These are phyloP conservation scores for Ceratocystis alfenasii DNA, from an alignment of 2,329 filamentous ascomycete species.

Conservation along the genomic window DNA sequence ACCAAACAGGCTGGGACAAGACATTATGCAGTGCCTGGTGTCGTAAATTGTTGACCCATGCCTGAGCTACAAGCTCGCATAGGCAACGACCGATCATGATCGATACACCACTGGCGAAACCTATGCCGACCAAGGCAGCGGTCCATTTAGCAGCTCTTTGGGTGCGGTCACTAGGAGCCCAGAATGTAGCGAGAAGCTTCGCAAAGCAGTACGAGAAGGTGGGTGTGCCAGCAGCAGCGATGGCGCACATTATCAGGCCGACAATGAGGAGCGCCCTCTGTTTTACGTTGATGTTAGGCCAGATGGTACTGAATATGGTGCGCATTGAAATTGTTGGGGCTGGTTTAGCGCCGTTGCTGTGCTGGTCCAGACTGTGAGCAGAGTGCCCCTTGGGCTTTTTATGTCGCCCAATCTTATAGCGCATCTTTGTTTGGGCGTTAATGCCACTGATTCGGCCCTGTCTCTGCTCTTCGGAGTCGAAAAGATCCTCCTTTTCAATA, in stretches of 20 bases:
- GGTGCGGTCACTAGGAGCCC: conserved; percentile 39
- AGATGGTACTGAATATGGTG: conserved; percentile 53
- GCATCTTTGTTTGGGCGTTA: neutral
- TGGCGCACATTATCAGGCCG: conserved; percentile 48
- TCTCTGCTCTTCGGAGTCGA: neutral
- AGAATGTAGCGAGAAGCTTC: conserved; percentile 59
- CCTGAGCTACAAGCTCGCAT: conserved; percentile 58
- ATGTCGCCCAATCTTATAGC: neutral
- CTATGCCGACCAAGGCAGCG: conserved; percentile 54
- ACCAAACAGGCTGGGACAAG: conserved; percentile 61
- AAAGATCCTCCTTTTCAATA: neutral
- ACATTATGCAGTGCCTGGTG: conserved; percentile 55
- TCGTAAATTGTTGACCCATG: conserved; percentile 65
- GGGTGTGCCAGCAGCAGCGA: conserved; percentile 57
- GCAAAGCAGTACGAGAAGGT: conserved; percentile 67
- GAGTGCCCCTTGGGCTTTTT: neutral
- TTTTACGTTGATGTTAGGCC: conserved; percentile 46
- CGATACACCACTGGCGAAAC: conserved; percentile 51
- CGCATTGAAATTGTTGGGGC: conserved; percentile 10
- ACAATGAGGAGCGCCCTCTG: conserved; percentile 45
- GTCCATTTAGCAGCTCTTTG: conserved; percentile 53
- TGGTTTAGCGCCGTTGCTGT: neutral
- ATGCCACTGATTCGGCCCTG: too few species aligned
- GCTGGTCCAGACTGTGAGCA: neutral
- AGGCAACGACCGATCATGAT: conserved; percentile 58